phyloP scores from a whole-genome alignment of 2,329 filamentous ascomycete species.

The Colletotrichum limetticola region DNA sequence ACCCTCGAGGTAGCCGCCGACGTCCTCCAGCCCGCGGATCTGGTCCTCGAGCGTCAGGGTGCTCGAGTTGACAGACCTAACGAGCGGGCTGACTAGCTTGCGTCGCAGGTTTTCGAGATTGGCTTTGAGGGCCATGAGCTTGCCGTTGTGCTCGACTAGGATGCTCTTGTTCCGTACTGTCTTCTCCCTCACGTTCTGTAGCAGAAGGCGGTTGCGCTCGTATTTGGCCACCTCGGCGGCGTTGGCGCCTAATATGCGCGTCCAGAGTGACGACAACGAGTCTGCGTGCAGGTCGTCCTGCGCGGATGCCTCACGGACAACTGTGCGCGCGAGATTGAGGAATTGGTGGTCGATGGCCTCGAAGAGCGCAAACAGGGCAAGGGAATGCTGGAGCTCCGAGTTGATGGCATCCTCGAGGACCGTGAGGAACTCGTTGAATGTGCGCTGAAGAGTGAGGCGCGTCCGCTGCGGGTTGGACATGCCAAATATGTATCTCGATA shows the following conservation, averaged over 20 bases:
- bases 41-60: constrained; percentile 85
- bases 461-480: constrained; percentile 84
- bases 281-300: constrained; percentile 86
- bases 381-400: constrained; percentile 82
- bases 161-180: constrained; percentile 90
- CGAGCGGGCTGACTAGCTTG: constrained; percentile 86
- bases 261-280: constrained; percentile 86
- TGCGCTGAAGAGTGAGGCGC: constrained; percentile 82
- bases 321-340: constrained; percentile 84
- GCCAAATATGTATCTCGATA: constrained; percentile 81
- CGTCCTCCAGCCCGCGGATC: constrained; percentile 83
- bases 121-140: constrained; percentile 84
- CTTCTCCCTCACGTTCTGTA: constrained; percentile 81
- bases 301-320: constrained; percentile 82
- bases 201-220: constrained; percentile 85
- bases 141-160: constrained; percentile 86
- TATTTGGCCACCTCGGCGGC: constrained; percentile 85
- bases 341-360: constrained; percentile 92
- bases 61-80: constrained; percentile 74
- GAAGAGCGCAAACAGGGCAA: constrained; percentile 88
- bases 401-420: constrained; percentile 91
- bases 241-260: constrained; percentile 81
- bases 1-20: constrained; percentile 79
- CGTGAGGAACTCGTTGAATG: constrained; percentile 87
- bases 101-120: constrained; percentile 86